Base-by-base conservation (phyloP, 2,329 filamentous ascomycete species). In the Coccinonectria pachysandricola region DNA sequence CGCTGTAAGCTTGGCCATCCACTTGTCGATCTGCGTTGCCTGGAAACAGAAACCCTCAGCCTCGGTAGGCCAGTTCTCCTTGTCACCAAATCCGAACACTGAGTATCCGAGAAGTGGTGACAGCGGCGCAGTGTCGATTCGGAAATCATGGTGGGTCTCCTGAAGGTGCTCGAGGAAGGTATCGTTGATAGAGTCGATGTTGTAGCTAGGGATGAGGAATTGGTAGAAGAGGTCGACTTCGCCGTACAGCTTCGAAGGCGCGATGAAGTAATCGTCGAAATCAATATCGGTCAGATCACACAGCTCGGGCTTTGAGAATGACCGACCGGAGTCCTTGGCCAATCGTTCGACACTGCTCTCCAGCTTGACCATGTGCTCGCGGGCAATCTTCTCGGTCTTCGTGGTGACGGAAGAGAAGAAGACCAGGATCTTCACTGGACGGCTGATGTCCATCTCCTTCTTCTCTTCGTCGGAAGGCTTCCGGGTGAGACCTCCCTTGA, bases 141-240 rank as follows among this genome's bases (percentile, higher is more conserved):
- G 75, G 63, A 96, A 96, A 54, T 98, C 91, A 57, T 96, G 76
- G 50, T 96, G 88, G 0, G 87, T 96, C 52, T 98, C 88, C 49
- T 81, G 69, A 5, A 98, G 60, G 51, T 94, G 85, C 37, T 84
- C 76, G 13, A 96, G 63, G 51, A 96, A 87, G 10, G 75, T 88
- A 47, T 87, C 81, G 40, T 94, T 74, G 40, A 92, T 81, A 6
- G 83, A 88, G 47, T 95, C 88, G 46, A 95, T 94, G 48, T 96
- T 92, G 62, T 95, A 96, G 37, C 82, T 87, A 0, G 88, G 91
- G 4, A 95, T 56, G 19, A 96, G 59, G 28, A 96, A 66, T 19
- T 92, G 64, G 55, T 96, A 98, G 43, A 95, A 77, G 42, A 78
- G 72, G 35, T 77, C 73, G 3, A 68, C 56, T n/a, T 64, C 53